These are phyloP conservation scores for Puccinia triticina DNA, from an alignment of 1,284 basidiomycete genomes.

Conservation along the genomic window DNA sequence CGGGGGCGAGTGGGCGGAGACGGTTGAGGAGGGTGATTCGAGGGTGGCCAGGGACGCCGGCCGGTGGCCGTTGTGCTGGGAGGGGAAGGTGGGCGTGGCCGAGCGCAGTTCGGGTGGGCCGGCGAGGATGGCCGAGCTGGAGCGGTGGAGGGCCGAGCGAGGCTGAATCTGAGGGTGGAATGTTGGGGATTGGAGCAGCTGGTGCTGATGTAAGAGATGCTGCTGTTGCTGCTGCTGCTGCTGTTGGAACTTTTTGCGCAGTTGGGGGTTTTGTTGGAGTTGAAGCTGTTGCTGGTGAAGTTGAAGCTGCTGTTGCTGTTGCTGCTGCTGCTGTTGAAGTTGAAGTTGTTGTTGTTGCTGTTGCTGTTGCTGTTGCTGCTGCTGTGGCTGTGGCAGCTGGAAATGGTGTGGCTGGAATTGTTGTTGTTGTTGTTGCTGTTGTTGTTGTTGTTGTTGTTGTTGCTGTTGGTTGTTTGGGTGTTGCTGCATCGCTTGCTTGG, in stretches of 20 bases:
- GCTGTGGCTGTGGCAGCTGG: background rate
- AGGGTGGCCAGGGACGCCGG: background rate
- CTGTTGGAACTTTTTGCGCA: constrained; percentile 34
- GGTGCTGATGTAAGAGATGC: constrained; percentile 19
- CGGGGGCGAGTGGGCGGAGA: constrained; percentile 15
- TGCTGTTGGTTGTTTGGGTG: background rate
- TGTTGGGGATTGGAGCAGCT: background rate
- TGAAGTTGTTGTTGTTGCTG: constrained; percentile 53
- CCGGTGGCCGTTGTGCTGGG: constrained; percentile 19
- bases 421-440: constrained; percentile 54
- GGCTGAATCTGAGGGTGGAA: constrained; percentile 2
- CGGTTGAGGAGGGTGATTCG: constrained; percentile 4
- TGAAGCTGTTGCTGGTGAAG: constrained; percentile 53
- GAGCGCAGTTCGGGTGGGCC: constrained; percentile 10
- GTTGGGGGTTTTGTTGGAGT: constrained; percentile 50
- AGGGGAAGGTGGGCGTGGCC: constrained; percentile 12
- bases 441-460: constrained; percentile 55
- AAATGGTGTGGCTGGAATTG: constrained; percentile 41
- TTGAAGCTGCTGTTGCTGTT: constrained; percentile 19
- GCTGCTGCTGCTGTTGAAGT: constrained; percentile 60
- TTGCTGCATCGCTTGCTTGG: background rate
- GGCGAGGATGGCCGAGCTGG: constrained; percentile 1
- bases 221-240: constrained; percentile 28
- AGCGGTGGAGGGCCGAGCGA: background rate
- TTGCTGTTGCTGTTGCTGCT: constrained; percentile 43